A percentile compares a stretch with the other conserved stretches of the same genome.
phyloP scores from a whole-genome alignment of 352 stramenopile species.

The Albugo candida region DNA sequence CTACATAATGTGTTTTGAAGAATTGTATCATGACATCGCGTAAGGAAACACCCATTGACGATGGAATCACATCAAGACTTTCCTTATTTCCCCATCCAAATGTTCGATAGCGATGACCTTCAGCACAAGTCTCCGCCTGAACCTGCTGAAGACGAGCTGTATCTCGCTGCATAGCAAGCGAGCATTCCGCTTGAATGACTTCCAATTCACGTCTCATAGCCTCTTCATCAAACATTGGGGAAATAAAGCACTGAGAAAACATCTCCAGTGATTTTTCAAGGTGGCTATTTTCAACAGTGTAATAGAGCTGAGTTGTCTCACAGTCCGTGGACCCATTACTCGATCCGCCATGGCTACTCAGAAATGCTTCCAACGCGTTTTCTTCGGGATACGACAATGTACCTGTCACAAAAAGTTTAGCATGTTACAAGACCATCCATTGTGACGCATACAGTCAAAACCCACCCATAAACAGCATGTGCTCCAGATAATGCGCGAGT shows the following conservation, averaged over 20 bases:
- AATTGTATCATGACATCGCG: constrained; percentile 16
- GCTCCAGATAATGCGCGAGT: constrained; percentile 35
- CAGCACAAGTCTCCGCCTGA: constrained; percentile 12
- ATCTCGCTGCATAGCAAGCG: constrained; percentile 17
- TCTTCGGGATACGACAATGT: constrained; percentile 71
- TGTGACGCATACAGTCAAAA: not conserved
- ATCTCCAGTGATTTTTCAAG: constrained; percentile 33
- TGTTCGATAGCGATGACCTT: constrained; percentile 18
- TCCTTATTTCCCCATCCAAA: constrained; percentile 46
- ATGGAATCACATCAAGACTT: constrained; percentile 14
- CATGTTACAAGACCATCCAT: not conserved
- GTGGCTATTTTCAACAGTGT: constrained; percentile 28
- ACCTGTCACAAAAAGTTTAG: constrained; percentile 1
- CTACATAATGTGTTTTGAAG: constrained; percentile 20
- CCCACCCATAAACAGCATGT: constrained; percentile 60
- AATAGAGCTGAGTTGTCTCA: constrained; percentile 70
- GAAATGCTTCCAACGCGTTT: constrained; percentile 71
- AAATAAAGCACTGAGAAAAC: constrained; percentile 82
- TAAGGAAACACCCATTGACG: constrained; percentile 10
- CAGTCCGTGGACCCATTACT: constrained; percentile 76
- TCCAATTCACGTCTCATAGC: constrained; percentile 35
- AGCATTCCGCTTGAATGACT: constrained; percentile 48
- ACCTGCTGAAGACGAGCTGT: constrained; percentile 21
- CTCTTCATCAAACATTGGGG: constrained; percentile 29
- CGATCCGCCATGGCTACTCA: constrained; percentile 44